These are phyloP conservation scores for Aphanomyces astaci DNA, from an alignment of 352 stramenopile genomes.

Conservation along the genomic window DNA sequence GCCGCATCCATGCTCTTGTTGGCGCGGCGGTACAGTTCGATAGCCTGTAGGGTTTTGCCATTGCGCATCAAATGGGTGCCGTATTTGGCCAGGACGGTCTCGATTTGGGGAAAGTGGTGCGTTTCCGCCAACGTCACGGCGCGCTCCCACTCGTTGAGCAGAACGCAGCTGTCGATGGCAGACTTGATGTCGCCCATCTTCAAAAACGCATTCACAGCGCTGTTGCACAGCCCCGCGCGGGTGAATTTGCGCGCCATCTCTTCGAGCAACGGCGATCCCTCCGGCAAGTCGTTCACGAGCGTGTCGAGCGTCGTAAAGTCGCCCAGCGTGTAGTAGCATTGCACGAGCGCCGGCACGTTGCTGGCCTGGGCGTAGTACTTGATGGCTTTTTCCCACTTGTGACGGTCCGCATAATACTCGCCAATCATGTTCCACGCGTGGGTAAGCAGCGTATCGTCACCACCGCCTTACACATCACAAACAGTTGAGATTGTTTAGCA, in stretches of 20 bases:
- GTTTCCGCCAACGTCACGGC: slow-evolving; percentile 86
- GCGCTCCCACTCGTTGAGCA: slow-evolving; percentile 89
- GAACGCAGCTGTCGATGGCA: slow-evolving; percentile 88
- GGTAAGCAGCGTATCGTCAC: slow-evolving; percentile 65
- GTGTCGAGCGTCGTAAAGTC: slow-evolving; percentile 84
- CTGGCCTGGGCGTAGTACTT: slow-evolving; percentile 86
- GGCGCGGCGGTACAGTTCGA: slow-evolving; percentile 89
- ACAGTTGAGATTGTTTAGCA: too few relatives aligned
- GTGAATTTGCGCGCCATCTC: slow-evolving; percentile 87
- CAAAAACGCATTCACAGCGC: slow-evolving; percentile 80
- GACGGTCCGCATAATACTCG: slow-evolving; percentile 85
- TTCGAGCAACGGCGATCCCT: slow-evolving; percentile 65
- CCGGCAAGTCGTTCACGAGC: slow-evolving; percentile 75
- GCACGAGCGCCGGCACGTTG: slow-evolving; percentile 63
- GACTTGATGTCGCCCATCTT: slow-evolving; percentile 87
- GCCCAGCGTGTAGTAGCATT: slow-evolving; percentile 88
- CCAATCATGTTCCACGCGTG: slow-evolving; percentile 86
- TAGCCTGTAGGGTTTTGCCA: slow-evolving; percentile 81
- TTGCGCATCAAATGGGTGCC: slow-evolving; percentile 76
- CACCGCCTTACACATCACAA: too few relatives aligned
- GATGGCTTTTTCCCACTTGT: slow-evolving; percentile 89
- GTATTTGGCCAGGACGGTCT: slow-evolving; percentile 88
- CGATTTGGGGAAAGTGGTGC: slow-evolving; percentile 91
- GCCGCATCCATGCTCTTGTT: slow-evolving; percentile 90
- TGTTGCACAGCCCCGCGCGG: slow-evolving; percentile 67